These are phyloP conservation scores for Persicaria maculosa DNA, from an alignment of 148 eudicot species.

Conservation along the genomic window DNA sequence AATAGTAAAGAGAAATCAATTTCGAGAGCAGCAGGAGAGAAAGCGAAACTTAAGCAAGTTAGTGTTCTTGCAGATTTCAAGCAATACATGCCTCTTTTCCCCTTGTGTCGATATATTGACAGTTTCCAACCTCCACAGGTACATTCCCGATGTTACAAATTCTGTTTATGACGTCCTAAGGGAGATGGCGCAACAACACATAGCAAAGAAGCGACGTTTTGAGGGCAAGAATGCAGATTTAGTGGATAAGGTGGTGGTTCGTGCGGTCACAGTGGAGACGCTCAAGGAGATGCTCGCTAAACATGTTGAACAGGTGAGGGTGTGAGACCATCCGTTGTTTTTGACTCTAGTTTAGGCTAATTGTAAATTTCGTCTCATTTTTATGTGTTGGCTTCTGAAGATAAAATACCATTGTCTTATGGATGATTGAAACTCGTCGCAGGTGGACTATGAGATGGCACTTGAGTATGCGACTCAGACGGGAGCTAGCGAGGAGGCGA, in stretches of 20 bases:
- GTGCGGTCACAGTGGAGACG: constrained; percentile 44
- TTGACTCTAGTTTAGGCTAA: neutral
- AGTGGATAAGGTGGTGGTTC: constrained; percentile 54
- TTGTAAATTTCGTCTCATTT: neutral
- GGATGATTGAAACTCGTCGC: constrained; percentile 13
- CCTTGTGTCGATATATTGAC: neutral
- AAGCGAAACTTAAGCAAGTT: constrained; percentile 90
- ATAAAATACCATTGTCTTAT: neutral
- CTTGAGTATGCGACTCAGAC: constrained; percentile 91
- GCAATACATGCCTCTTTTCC: neutral
- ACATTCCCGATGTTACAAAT: constrained; percentile 74
- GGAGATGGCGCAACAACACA: constrained; percentile 51
- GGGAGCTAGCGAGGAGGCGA: constrained; percentile 84
- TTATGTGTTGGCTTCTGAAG: neutral
- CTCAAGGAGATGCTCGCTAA: constrained; percentile 80
- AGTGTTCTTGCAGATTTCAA: neutral
- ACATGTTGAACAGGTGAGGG: constrained; percentile 81
- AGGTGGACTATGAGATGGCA: constrained; percentile 98
- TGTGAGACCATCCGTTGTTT: constrained; percentile 9
- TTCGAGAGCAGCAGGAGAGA: constrained; percentile 98
- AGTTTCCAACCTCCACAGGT: constrained; percentile 31
- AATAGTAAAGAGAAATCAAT: constrained; percentile 88
- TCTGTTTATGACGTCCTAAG: constrained; percentile 69
- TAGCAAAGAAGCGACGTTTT: constrained; percentile 59
- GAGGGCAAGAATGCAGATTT: constrained; percentile 65